phyloP scores from a whole-genome alignment of 805 yeast species.

The Pichia exigua region DNA sequence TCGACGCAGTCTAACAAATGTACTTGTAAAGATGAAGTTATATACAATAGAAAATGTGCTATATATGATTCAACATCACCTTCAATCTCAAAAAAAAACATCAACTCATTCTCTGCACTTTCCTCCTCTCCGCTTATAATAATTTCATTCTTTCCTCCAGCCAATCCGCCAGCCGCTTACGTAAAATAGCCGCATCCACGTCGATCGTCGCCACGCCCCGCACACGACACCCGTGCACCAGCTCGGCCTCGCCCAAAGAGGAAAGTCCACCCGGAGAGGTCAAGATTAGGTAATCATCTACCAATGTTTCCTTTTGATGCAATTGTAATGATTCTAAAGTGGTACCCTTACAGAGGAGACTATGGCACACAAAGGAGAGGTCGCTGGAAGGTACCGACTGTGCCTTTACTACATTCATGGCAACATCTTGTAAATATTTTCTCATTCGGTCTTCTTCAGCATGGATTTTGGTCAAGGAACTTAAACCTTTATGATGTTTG shows the following conservation, averaged over 20 bases:
- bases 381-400: not conserved
- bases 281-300: constrained; percentile 43
- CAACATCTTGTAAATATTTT: not conserved
- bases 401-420: not conserved
- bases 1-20: not conserved
- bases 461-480: not conserved
- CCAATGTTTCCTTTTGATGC: constrained; percentile 15
- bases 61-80: not conserved
- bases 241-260: constrained; percentile 37
- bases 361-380: not conserved
- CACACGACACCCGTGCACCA: constrained; percentile 38
- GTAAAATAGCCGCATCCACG: not conserved
- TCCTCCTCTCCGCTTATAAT: not conserved
- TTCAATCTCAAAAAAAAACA: not conserved
- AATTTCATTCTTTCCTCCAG: not conserved
- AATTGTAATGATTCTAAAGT: not conserved
- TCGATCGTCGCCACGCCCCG: not conserved
- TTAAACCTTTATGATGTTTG: not conserved
- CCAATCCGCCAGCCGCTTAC: constrained; percentile 1
- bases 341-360: constrained; percentile 1
- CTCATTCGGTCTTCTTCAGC: not conserved
- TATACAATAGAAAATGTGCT: not conserved
- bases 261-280: not conserved
- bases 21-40: not conserved
- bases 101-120: not conserved